phyloP scores from a whole-genome alignment of 2,329 filamentous ascomycete genomes.

The Myriosclerotinia duriaeana region DNA sequence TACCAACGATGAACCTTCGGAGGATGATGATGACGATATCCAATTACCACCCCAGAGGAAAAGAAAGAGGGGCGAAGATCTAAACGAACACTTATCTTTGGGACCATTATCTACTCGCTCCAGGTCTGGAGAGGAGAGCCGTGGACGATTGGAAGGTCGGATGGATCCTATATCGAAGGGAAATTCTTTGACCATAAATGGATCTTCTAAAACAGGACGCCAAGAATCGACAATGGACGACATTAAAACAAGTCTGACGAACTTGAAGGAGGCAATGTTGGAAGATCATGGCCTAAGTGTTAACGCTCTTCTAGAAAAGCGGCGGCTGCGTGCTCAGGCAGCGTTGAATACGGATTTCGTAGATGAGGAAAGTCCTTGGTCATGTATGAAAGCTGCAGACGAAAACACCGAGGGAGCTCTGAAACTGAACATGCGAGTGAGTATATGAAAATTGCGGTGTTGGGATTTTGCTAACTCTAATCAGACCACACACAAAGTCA shows the following conservation, averaged over 20 bases:
- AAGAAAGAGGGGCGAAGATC: neutral
- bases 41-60: neutral
- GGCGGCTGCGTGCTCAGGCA: neutral
- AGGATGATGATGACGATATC: neutral
- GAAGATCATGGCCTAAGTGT: constrained; percentile 7
- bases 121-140: neutral
- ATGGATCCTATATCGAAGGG: neutral
- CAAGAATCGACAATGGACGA: neutral
- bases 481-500: constrained; percentile 28
- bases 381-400: constrained; percentile 26
- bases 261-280: neutral
- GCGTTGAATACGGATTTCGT: constrained; percentile 7
- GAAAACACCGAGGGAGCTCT: constrained; percentile 17
- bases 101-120: neutral
- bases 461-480: constrained; percentile 20
- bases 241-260: neutral
- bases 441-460: neutral
- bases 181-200: neutral
- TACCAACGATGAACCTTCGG: neutral
- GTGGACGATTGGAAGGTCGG: neutral
- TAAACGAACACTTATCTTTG: neutral
- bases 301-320: neutral
- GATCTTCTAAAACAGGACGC: neutral
- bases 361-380: constrained; percentile 33
- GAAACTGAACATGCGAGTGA: constrained; percentile 25